Base-by-base conservation (phyloP, 352 stramenopile genomes). In the Elongisporangium prolatum region DNA sequence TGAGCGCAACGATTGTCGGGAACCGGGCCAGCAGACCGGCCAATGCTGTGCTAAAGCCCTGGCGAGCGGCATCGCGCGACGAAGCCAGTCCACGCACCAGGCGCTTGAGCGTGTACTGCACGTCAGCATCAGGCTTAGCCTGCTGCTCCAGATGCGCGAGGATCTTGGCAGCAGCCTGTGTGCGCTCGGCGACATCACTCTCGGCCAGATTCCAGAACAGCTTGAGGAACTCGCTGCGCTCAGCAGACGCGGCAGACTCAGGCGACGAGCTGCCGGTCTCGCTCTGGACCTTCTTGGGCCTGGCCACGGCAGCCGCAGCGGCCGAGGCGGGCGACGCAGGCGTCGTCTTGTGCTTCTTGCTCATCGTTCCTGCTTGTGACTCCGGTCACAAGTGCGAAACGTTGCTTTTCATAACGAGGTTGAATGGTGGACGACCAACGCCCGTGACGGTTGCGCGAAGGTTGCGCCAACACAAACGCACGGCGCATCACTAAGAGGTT, bases 41-140 rank as follows among this genome's bases (percentile, higher is more conserved):
- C 7, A 97, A 74, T 48, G 89, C 81, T n/a, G 86, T 80, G 59
- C 86, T 89, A 61, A 97, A 97, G 34, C 91, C 91, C 67, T 97
- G 88, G 24, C 91, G 79, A 53, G 91, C 89, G 13, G 85, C 83
- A 47, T 97, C 89, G 17, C 88, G 86, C 25, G 86, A 96, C 49
- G 88, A 97, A 14, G 86, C 88, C 54, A 97, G 68, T 4, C 91
- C 91, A 60, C 87, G 88, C 60, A 97, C 84, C 55, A 97, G 68
- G 0, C 91, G 86, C 75, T 97, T 97, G 57, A 97, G 73, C 60
- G 89, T 95, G 72, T 97, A 97, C 50, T 89, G 69, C 51, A 93
- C 72, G 48, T 97, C 88, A 17, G 71, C 69, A 2, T 52, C 48
- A 38, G 63, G 61, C 50, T 56, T 65, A 9, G 51, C 37, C 9